Base-by-base conservation (phyloP, 305 asterid genomes). In the Lippia alba region DNA sequence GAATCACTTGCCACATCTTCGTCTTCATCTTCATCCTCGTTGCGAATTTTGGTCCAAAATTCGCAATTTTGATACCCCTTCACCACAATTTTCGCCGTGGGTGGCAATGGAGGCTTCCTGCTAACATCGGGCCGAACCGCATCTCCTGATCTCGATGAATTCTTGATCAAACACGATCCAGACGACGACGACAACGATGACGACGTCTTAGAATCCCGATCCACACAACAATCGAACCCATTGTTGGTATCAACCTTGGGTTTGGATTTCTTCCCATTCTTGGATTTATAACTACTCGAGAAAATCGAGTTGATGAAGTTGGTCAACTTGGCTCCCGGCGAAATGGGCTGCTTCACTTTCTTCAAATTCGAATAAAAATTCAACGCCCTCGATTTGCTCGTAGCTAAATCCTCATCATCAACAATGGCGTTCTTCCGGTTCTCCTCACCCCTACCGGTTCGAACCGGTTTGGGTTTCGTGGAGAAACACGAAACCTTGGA, bases 1-100 rank as follows among this genome's bases (percentile, higher is more conserved):
- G 87, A 86, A 71, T 86, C 96, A 63, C 96, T 92, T 0, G 61
- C 86, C 2, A 62, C 92, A 0, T 80, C 78, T 1, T 80, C 87
- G 0, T 82, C 81, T 7, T 58, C 69, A 0, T 67, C 60, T 0
- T 58, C 61, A 0, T 19, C 45, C n/a, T n/a, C n/a, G n/a, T n/a
- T n/a, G n/a, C 44, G 49, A 16, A 58, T 44, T 54, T 20, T 68
- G 20, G 69, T 46, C 0, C 59, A 6, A 20, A 71, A 36, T 36
- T 56, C 46, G 10, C 65, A 58, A 36, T 68, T 77, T 6, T 7
- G 30, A 59, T 67, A 44, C 10, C 64, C 71, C 56, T 59, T 76
- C 11, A 40, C 17, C 32, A 19, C 62, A 51, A 48, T 65, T 55
- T 76, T 59, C 20, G 60, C 50, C 1, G 36, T 76, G 15, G 80